Percentiles rank a stretch among this genome's conserved stretches.
Evolutionary conservation across 208 protist species (phyloP).

Genomic region (Novymonas esmeraldas): DNA sequence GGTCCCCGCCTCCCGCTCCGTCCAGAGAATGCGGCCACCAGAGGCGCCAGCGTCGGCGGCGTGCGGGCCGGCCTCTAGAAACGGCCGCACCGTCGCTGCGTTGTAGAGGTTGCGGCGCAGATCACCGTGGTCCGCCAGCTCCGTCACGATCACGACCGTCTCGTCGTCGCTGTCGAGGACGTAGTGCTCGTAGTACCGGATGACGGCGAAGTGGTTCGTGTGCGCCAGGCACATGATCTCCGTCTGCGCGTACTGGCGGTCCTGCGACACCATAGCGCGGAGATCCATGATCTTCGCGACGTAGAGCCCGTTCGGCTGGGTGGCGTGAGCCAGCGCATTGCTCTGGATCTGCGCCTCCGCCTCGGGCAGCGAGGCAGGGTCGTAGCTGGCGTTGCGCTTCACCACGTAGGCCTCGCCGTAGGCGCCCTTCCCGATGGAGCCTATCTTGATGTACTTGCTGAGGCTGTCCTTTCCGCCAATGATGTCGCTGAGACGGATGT

Average conservation of each 20-base stretch:
- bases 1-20: constrained; percentile 73
- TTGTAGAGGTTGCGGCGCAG: constrained; percentile 72
- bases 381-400: constrained; percentile 60
- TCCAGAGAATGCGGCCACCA: constrained; percentile 35
- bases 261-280: constrained; percentile 56
- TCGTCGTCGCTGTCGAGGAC: constrained; percentile 76
- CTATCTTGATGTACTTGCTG: constrained; percentile 68
- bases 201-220: constrained; percentile 82
- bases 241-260: constrained; percentile 74
- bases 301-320: constrained; percentile 45
- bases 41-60: background rate
- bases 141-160: constrained; percentile 87
- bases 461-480: constrained; percentile 21
- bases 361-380: constrained; percentile 22
- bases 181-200: constrained; percentile 85
- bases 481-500: constrained; percentile 38
- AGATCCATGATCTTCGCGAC: constrained; percentile 90
- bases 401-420: constrained; percentile 91
- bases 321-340: constrained; percentile 39
- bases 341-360: constrained; percentile 35
- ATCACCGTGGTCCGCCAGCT: constrained; percentile 90
- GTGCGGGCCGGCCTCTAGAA: background rate
- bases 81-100: constrained; percentile 1
- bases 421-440: constrained; percentile 86
- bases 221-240: constrained; percentile 91